Evolutionary conservation across 164 flowering plant species (phyloP).

Genomic region (Platanus orientalis): DNA sequence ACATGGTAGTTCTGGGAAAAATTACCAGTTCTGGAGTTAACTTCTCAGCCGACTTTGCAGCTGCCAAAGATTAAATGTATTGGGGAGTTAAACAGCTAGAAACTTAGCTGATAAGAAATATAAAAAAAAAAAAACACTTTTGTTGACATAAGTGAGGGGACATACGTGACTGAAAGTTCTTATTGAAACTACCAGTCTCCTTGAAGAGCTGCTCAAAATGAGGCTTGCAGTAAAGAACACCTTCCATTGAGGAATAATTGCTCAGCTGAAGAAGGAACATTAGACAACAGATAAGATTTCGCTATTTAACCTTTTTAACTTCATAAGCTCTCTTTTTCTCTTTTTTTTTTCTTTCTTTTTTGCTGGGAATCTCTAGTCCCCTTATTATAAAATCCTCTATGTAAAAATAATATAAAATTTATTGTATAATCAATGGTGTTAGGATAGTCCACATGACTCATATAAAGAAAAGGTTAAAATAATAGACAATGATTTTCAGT

Average conservation of each 20-base stretch:
- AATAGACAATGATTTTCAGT: too few relatives aligned
- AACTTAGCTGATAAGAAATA: background rate
- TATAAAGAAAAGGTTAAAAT: too few relatives aligned
- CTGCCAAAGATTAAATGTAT: slow-evolving; percentile 38
- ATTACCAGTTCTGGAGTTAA: slow-evolving; percentile 77
- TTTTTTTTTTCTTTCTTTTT: too few relatives aligned
- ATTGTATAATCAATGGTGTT: too few relatives aligned
- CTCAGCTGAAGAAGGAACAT: slow-evolving; percentile 51
- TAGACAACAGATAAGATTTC: background rate
- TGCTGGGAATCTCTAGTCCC: too few relatives aligned
- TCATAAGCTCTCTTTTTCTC: too few relatives aligned
- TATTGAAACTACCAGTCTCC: slow-evolving; percentile 87
- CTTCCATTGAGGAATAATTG: slow-evolving; percentile 91
- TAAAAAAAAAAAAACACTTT: background rate
- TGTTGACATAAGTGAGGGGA: slow-evolving; percentile 6
- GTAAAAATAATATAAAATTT: too few relatives aligned
- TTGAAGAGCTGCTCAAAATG: slow-evolving; percentile 96
- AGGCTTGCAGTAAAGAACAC: slow-evolving; percentile 92
- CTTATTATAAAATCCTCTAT: too few relatives aligned
- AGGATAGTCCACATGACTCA: too few relatives aligned
- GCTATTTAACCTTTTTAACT: background rate
- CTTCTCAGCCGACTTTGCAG: slow-evolving; percentile 85
- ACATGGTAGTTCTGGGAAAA: slow-evolving; percentile 3
- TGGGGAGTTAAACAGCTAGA: slow-evolving; percentile 8
- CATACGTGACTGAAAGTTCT: slow-evolving; percentile 89